phyloP scores from a whole-genome alignment of 345 rosid genomes.

The Aquilaria sinensis region DNA sequence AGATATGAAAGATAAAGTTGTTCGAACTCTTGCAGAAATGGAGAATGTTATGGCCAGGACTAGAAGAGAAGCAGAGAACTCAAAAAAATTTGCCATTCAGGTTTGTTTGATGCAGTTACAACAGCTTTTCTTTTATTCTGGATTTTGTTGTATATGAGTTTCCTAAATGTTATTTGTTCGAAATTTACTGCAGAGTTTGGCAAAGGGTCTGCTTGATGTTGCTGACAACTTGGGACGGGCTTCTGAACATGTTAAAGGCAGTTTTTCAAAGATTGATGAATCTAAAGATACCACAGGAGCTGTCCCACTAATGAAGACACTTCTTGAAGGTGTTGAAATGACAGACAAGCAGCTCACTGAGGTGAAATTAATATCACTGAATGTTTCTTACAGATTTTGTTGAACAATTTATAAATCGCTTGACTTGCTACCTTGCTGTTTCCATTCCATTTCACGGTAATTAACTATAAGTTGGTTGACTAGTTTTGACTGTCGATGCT shows the following conservation, averaged over 20 bases:
- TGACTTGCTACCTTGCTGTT: too few species aligned
- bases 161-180: neutral
- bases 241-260: constrained; percentile 72
- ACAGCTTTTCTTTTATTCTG: constrained; percentile 4
- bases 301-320: constrained; percentile 59
- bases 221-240: constrained; percentile 95
- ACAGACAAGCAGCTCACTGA: constrained; percentile 90
- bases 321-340: constrained; percentile 95
- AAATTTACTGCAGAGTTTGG: constrained; percentile 57
- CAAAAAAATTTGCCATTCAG: constrained; percentile 89
- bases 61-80: constrained; percentile 80
- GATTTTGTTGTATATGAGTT: constrained; percentile 2
- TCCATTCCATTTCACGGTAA: too few species aligned
- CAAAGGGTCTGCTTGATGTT: constrained; percentile 74
- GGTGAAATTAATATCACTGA: constrained; percentile 25
- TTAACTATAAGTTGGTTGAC: neutral
- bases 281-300: constrained; percentile 60
- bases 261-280: constrained; percentile 60
- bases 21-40: constrained; percentile 75
- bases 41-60: constrained; percentile 86
- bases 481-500: constrained; percentile 7
- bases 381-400: too few species aligned
- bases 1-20: constrained; percentile 71
- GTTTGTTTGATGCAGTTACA: constrained; percentile 20
- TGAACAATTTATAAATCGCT: too few species aligned